Evolutionary conservation across 2,329 filamentous ascomycete genomes (phyloP).

Genomic region (Penicillium sp.): DNA sequence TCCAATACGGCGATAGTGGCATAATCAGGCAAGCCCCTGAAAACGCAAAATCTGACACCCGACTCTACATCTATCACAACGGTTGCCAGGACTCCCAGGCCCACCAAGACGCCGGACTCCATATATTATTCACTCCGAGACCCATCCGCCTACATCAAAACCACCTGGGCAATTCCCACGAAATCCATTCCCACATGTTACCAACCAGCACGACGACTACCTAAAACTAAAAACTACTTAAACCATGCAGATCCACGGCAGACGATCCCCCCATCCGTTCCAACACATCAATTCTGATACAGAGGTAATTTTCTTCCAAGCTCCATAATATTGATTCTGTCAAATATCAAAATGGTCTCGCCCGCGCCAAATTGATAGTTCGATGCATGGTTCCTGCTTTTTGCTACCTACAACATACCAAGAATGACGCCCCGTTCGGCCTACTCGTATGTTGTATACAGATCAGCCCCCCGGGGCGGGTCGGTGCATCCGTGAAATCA

Average conservation of each 20-base stretch:
- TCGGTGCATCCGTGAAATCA: neutral
- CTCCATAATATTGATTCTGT: neutral
- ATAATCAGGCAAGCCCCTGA: slow-evolving; percentile 10
- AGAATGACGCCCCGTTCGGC: neutral
- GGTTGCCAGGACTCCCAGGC: slow-evolving; percentile 11
- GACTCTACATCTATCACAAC: slow-evolving; percentile 9
- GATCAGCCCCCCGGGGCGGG: neutral
- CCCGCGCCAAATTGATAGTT: slow-evolving; percentile 1
- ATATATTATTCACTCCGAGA: slow-evolving; percentile 11
- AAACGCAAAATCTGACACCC: neutral
- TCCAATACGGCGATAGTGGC: neutral
- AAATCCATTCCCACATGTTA: slow-evolving; percentile 10
- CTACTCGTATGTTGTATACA: slow-evolving; percentile 5
- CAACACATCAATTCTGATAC: slow-evolving; percentile 15
- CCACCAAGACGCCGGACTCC: slow-evolving; percentile 6
- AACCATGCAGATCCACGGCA: slow-evolving; percentile 11
- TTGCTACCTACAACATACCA: neutral
- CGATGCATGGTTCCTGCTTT: neutral
- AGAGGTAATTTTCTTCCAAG: slow-evolving; percentile 9
- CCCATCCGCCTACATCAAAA: slow-evolving; percentile 5
- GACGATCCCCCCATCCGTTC: slow-evolving; percentile 2
- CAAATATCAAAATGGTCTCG: neutral
- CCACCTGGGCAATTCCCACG: slow-evolving; percentile 4
- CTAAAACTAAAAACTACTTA: slow-evolving; percentile 4
- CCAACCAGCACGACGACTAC: neutral